Evolutionary conservation across 257 asterid species (phyloP).

Genomic region (Cruciata laevipes): DNA sequence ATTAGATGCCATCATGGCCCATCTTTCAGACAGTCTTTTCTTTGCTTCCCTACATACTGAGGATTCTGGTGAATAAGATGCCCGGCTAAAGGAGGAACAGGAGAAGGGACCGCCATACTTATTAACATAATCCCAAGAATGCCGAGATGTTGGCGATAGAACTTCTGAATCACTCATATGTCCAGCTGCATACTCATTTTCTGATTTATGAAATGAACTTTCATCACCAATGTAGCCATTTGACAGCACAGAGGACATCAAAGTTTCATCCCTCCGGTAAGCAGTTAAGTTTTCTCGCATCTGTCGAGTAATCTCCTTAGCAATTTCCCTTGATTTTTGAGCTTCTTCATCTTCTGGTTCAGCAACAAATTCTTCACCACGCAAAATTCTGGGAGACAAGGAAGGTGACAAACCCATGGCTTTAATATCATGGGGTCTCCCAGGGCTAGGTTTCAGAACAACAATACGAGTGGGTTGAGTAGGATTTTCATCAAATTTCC

Average conservation of each 20-base stretch:
- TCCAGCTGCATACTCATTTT: conserved; percentile 56
- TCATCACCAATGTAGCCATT: conserved; percentile 84
- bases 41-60: conserved; percentile 93
- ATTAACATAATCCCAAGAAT: conserved; percentile 86
- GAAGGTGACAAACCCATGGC: conserved; percentile 43
- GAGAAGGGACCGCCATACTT: conserved; percentile 82
- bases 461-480: conserved; percentile 89
- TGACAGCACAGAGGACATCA: conserved; percentile 63
- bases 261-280: conserved; percentile 54
- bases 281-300: conserved; percentile 61
- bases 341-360: conserved; percentile 53
- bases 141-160: conserved; percentile 77
- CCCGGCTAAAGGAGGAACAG: conserved; percentile 72
- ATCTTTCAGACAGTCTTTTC: conserved; percentile 94
- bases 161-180: conserved; percentile 80
- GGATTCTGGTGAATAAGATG: conserved; percentile 89
- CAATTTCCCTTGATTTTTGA: conserved; percentile 73
- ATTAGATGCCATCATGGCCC: conserved; percentile 82
- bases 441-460: conserved; percentile 81
- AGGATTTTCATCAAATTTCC: conserved; percentile 43
- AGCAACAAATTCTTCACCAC: conserved; percentile 37
- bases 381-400: conserved; percentile 39
- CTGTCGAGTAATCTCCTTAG: conserved; percentile 60
- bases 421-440: conserved; percentile 40
- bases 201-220: conserved; percentile 80